phyloP scores from a whole-genome alignment of 2,329 filamentous ascomycete species.

The Talaromyces pinophilus region DNA sequence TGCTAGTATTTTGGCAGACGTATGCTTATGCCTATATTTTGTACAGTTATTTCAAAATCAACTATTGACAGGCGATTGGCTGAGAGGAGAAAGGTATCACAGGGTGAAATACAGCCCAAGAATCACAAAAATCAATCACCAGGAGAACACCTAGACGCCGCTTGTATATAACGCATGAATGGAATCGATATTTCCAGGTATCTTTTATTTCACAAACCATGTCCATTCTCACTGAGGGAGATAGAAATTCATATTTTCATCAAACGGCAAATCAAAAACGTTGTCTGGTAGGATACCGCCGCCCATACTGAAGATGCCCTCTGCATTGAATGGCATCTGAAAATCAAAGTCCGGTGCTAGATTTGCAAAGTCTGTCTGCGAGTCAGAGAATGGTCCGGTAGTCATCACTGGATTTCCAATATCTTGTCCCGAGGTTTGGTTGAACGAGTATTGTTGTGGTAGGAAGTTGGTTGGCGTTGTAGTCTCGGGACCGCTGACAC shows the following conservation, averaged over 20 bases:
- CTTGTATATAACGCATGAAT: neutral
- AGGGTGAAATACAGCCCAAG: neutral
- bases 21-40: neutral
- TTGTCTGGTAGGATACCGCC: slow-evolving; percentile 38
- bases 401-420: slow-evolving; percentile 25
- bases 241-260: slow-evolving; percentile 23
- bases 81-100: slow-evolving; percentile 2
- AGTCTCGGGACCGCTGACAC: slow-evolving; percentile 13
- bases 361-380: slow-evolving; percentile 26
- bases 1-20: neutral
- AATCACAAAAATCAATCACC: neutral
- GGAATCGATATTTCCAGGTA: neutral
- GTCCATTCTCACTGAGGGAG: neutral
- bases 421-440: neutral
- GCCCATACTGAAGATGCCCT: slow-evolving; percentile 35
- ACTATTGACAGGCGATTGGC: neutral
- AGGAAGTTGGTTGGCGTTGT: slow-evolving; percentile 25
- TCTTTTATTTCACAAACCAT: neutral
- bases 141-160: neutral
- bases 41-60: neutral
- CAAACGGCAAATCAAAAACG: slow-evolving; percentile 29
- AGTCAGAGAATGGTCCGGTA: slow-evolving; percentile 22
- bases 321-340: slow-evolving; percentile 32
- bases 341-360: slow-evolving; percentile 33
- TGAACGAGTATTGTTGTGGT: slow-evolving; percentile 8